Evolutionary conservation across 805 yeast species (phyloP), one percentile per base, ranked within the genome.

Genomic region (Wickerhamomyces pijperi): DNA sequence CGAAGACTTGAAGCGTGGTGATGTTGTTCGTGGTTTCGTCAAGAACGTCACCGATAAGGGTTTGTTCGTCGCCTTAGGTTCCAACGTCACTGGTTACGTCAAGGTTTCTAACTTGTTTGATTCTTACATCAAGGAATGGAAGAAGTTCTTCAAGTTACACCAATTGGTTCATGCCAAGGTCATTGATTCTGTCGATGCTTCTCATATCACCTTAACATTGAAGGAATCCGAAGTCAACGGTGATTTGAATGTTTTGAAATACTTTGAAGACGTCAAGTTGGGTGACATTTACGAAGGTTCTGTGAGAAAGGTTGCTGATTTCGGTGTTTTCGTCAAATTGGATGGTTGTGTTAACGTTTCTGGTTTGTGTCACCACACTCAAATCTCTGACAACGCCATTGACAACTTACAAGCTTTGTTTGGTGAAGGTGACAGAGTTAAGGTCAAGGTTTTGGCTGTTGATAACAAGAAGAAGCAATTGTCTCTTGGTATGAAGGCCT

Each of bases 401-500:
- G 71, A 70, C 32, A 76, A 86, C 50, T 59, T 82, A 20, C 55
- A 66, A 34, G 65, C 76, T 13, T 67, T 90, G 41, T 90, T 90
- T 59, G 80, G 82, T 39, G 84, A 76, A 51, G 97, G 97, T 47
- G 97, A 90, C 55, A 70, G 81, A 45, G 97, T 90, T 34, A 85
- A 85, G 62, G 94, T 85, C 28, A 82, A 81, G 62, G 68, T 90
- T 31, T 65, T 88, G 48, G 71, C 67, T 23, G 65, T 80, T 25
- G 78, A 82, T 51, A 40, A 48, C 2, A 75, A 66, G 11, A 86
- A 82, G 67, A 79, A 78, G 44, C 88, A 82, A 54, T 54, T 90
- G 17, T 78, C 95, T 1, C 70, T 90, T 44, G 96, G 97, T 46
- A 79, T 90, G 88, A 90, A 87, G 65, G 97, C 97, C 3, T 83